Evolutionary conservation across 1,284 basidiomycete species (phyloP).

Genomic region (Leccinum fallax): DNA sequence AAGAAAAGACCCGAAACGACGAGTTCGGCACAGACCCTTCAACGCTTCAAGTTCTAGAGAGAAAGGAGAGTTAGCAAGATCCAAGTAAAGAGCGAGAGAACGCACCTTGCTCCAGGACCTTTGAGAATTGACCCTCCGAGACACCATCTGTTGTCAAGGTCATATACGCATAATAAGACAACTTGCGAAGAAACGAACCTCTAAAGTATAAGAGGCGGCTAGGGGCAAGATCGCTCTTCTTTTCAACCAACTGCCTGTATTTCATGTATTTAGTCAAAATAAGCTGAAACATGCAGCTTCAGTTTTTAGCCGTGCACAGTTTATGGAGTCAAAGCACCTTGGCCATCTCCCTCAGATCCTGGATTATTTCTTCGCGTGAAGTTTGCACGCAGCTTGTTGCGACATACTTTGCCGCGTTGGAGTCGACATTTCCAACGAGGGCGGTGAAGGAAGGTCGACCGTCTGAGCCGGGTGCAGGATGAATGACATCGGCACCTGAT

Average conservation of each 20-base stretch:
- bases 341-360: slow-evolving; percentile 64
- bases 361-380: slow-evolving; percentile 74
- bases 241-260: slow-evolving; percentile 56
- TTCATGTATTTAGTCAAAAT: slow-evolving; percentile 55
- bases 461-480: slow-evolving; percentile 72
- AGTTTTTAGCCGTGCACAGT: slow-evolving; percentile 6
- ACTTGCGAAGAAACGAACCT: slow-evolving; percentile 42
- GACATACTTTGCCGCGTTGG: slow-evolving; percentile 55
- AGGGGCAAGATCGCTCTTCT: slow-evolving; percentile 49
- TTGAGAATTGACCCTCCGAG: slow-evolving; percentile 76
- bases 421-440: slow-evolving; percentile 74
- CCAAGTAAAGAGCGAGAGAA: neutral
- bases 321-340: slow-evolving; percentile 39
- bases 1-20: slow-evolving; percentile 7
- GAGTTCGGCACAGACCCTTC: slow-evolving; percentile 43
- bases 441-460: slow-evolving; percentile 77
- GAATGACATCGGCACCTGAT: slow-evolving; percentile 75
- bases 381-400: slow-evolving; percentile 64
- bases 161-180: slow-evolving; percentile 3
- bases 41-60: slow-evolving; percentile 56
- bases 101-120: slow-evolving; percentile 63
- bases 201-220: slow-evolving; percentile 76
- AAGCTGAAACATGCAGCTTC: slow-evolving; percentile 39
- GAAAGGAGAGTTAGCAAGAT: slow-evolving; percentile 1
- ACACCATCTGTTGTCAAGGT: slow-evolving; percentile 61